These are phyloP conservation scores for Tritrichomonas foetus DNA, from an alignment of 208 protist species.

Conservation along the genomic window DNA sequence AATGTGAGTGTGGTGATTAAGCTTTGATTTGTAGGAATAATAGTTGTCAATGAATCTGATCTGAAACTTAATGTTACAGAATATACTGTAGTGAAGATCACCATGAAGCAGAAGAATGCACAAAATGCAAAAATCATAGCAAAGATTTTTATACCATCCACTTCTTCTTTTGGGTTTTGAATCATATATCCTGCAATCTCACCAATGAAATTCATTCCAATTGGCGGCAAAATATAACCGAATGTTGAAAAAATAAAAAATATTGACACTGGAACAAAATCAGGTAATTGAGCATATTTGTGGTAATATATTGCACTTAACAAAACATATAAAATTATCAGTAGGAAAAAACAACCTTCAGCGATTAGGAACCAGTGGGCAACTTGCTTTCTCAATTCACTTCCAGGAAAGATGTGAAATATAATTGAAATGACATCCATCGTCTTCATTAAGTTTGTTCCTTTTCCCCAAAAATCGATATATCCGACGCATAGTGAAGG, in stretches of 20 bases:
- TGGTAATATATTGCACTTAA: not conserved
- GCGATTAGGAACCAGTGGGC: too few relatives aligned
- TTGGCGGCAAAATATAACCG: constrained; percentile 5
- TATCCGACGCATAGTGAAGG: not conserved
- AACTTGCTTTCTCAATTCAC: not conserved
- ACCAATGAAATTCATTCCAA: not conserved
- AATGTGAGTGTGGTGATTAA: not conserved
- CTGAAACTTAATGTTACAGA: not conserved
- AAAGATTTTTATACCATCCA: not conserved
- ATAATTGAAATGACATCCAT: not conserved
- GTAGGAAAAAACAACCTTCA: not conserved
- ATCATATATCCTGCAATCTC: not conserved
- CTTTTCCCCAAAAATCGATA: not conserved
- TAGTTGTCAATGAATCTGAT: not conserved
- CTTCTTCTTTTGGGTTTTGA: not conserved
- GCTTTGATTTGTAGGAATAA: not conserved
- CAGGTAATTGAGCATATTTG: not conserved
- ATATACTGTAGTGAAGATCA: not conserved
- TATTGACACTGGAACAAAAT: not conserved
- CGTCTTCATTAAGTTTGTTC: not conserved
- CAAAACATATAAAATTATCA: not conserved
- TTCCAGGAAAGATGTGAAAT: not conserved
- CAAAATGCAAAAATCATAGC: not conserved
- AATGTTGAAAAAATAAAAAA: not conserved
- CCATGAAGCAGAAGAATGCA: not conserved